Evolutionary conservation across 108 stramenopile species (phyloP), one percentile per base, ranked within the genome.

Genomic region (Pseudonitzschia delicatissima): DNA sequence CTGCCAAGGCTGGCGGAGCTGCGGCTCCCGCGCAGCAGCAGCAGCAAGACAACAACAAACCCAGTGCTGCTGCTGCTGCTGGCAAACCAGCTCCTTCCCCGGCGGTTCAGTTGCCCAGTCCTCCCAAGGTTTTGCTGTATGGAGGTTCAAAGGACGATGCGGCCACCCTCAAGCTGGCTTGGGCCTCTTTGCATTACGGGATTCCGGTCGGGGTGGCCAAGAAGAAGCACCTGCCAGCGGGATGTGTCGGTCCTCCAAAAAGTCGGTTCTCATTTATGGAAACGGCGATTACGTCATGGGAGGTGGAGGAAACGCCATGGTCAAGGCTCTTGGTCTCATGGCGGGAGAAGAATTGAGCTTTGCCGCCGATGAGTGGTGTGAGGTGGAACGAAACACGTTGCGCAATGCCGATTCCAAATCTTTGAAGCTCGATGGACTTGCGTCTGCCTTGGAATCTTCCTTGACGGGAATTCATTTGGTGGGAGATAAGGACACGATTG

Each of bases 261-360:
- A 39, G 78, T 79, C 6, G 78, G 84, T 15, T 62, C 74, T 17
- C 63, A 90, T 40, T 39, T 87, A 0, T 69, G 79, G 47, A 67
- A 65, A 45, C 29, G 65, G 68, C 33, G 73, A 80, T 49, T 58
- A 51, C 12, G 64, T 79, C 29, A 64, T 87, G 34, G 77, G 74
- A 5, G 90, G 89, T 32, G 92, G 88, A 1, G 93, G 93, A 5
- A 94, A 94, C 53, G 85, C 81, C 59, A 90, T 91, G 63, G 66
- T 73, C 77, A 87, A 87, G 68, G 88, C 90, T 3, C 44, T 93
- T 23, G 44, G 50, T 2, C 52, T 75, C 18, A 74, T 74, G 66
- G 64, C 44, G 33, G 67, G 73, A 9, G 18, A 59, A 13, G n/a
- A 68, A 32, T 61, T 62, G 31, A 44, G 49, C 1, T 62, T 74